phyloP scores from a whole-genome alignment of 2,329 filamentous ascomycete genomes.

The Fusarium caatingaense region DNA sequence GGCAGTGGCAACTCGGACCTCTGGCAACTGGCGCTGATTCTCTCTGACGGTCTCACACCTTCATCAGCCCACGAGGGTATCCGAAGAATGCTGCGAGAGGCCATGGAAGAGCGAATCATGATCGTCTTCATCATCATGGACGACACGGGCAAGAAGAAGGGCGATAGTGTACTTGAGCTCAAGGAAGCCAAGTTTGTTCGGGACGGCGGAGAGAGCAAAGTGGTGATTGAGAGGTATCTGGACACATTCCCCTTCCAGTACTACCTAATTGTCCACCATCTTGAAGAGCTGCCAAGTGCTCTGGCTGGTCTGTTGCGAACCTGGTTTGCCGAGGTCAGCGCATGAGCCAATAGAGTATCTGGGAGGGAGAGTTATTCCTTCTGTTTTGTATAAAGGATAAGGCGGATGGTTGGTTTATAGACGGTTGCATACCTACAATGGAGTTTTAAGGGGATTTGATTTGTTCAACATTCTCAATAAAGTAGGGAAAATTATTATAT shows the following conservation, averaged over 20 bases:
- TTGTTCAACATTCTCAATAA: slow-evolving; percentile 4
- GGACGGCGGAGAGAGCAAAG: slow-evolving; percentile 71
- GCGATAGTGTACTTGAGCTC: slow-evolving; percentile 84
- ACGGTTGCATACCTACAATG: slow-evolving; percentile 15
- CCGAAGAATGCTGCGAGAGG: slow-evolving; percentile 83
- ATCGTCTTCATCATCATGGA: slow-evolving; percentile 98
- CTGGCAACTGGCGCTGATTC: slow-evolving; percentile 94
- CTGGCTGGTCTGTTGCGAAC: slow-evolving; percentile 89
- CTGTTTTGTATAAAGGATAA: neutral
- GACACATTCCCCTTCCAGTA: slow-evolving; percentile 98
- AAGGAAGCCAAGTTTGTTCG: slow-evolving; percentile 86
- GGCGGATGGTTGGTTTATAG: neutral
- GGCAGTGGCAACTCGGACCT: slow-evolving; percentile 72
- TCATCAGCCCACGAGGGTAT: slow-evolving; percentile 83
- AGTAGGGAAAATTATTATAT: neutral
- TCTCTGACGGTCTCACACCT: slow-evolving; percentile 94
- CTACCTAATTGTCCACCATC: slow-evolving; percentile 92
- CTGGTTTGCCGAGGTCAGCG: slow-evolving; percentile 85
- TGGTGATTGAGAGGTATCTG: slow-evolving; percentile 90
- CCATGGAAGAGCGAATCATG: slow-evolving; percentile 95
- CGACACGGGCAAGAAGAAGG: slow-evolving; percentile 60
- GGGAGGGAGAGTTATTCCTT: neutral
- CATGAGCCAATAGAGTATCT: slow-evolving; percentile 44
- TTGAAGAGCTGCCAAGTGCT: slow-evolving; percentile 89
- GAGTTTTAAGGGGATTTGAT: slow-evolving; percentile 23